Base-by-base conservation (phyloP, 306 rosid species). In the Echinosophora koreensis region DNA sequence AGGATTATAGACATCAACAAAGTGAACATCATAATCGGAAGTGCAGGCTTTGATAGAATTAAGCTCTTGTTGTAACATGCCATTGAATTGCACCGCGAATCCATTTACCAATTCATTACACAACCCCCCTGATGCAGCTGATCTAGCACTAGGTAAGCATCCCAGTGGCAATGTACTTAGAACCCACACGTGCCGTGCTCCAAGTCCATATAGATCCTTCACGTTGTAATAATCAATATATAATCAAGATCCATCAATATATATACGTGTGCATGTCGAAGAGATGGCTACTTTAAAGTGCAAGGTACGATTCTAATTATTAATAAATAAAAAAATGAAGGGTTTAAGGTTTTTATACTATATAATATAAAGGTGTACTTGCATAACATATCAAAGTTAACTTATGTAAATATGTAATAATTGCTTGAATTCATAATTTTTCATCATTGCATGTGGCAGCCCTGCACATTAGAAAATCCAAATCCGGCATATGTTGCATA, bases 131-230 rank as follows among this genome's bases (percentile, higher is more conserved):
- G 3, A 7, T 5, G 0, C 0, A 2, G 62, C 35, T 79, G n/a
- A n/a, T n/a, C 88, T 82, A 13, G 58, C 74, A 28, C 41, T 78
- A 6, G 89, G 89, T 56, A 82, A 71, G 54, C 87, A 85, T 12
- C 89, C 89, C 1, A 87, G 5, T 34, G 89, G 80, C n/a, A 83
- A 13, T 15, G 85, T 77, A 10, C 89, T 84, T 0, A 80, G 37
- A n/a, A 73, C 83, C 77, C 77, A 81, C 34, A 83, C 39, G 4
- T 32, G 39, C 47, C 89, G 71, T 52, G 71, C 89, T 28, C 91
- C 87, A 8, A 82, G 67, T 15, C 6, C 54, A 66, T 87, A 87
- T 37, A 87, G 16, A 3, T 55, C 69, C 90, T 75, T 57, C 78
- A 71, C 0, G 13, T 42, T 47, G 39, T 6, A 51, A 74, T 22